Evolutionary conservation across 345 rosid genomes (phyloP).

Genomic region (Salix dunnii): DNA sequence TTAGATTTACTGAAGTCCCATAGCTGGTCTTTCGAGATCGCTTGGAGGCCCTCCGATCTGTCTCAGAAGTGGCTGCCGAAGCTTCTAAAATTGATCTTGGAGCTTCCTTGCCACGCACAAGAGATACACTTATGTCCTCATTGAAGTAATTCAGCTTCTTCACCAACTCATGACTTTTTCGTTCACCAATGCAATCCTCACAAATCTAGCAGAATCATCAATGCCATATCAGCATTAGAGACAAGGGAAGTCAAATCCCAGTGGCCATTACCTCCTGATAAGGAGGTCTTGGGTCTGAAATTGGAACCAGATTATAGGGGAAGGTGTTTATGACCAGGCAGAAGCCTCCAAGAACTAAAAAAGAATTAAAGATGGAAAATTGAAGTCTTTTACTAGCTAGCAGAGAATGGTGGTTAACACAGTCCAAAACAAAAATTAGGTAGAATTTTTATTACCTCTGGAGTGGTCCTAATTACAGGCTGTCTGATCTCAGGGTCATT

Average conservation of each 20-base stretch:
- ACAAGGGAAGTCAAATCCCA: background rate
- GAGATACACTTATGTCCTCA: constrained; percentile 68
- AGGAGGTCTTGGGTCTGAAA: background rate
- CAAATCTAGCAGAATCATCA: constrained; percentile 51
- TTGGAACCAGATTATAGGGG: background rate
- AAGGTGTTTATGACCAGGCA: background rate
- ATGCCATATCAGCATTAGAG: constrained; percentile 2
- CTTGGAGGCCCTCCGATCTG: constrained; percentile 78
- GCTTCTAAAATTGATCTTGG: constrained; percentile 85
- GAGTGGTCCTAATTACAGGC: constrained; percentile 57
- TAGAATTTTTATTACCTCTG: constrained; percentile 56
- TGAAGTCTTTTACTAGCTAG: background rate
- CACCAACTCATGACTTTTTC: constrained; percentile 86
- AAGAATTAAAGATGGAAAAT: background rate
- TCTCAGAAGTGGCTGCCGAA: constrained; percentile 59
- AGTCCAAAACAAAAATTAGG: background rate
- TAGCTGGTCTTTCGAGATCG: constrained; percentile 72
- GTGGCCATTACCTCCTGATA: background rate
- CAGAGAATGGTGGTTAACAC: background rate
- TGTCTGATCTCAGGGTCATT: constrained; percentile 47
- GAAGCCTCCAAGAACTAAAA: background rate
- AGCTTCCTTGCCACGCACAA: constrained; percentile 89
- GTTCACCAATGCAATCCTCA: constrained; percentile 89
- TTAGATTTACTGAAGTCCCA: constrained; percentile 69
- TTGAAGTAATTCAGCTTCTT: constrained; percentile 73